Base-by-base conservation (phyloP, 345 rosid genomes). In the Gossypium arboreum region DNA sequence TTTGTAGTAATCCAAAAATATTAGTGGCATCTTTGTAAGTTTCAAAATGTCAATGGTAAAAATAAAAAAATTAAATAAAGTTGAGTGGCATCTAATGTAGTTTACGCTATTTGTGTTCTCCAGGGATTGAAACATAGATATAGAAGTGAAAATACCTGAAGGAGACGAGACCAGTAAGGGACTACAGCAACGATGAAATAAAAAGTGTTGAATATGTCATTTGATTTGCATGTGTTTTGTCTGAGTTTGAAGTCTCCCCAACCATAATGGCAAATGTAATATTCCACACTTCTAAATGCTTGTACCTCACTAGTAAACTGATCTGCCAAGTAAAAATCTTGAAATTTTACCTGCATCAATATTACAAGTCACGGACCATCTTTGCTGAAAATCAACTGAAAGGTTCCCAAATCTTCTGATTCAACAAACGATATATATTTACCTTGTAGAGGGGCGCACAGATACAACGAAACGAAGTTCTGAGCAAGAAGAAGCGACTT, bases 261-360 rank as follows among this genome's bases (percentile, higher is more conserved):
- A 6, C 64, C 64, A 25, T 60, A 60, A 25, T 60, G 64, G 27
- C 64, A 60, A 25, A 60, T 25, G 64, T 25, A 60, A 60, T 25
- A 60, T 25, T 60, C 64, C 64, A 60, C 10, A 7, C 43, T 60
- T 25, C 64, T 60, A 34, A 60, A 60, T 27, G 43, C 64, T 60
- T 60, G 64, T 25, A 59, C 64, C 87, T 89, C 87, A 79, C 93
- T 89, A 67, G 93, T 89, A 5, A 91, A 43, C 57, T 91, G 93
- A 79, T 89, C 96, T 24, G 89, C 93, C 76, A 89, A 85, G 86
- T 86, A 86, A 79, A 89, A 88, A 83, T 91, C 93, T 0, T 88
- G 97, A 44, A 86, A 86, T 44, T 44, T 85, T 17, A 91, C 93
- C 90, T 88, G 83, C 70, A 82, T 4, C 64, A 60, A 12, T 60